Evolutionary conservation across 169 alveolate genomes (phyloP), one percentile per base, ranked within the genome.

Genomic region (Amoebophrya sp.): DNA sequence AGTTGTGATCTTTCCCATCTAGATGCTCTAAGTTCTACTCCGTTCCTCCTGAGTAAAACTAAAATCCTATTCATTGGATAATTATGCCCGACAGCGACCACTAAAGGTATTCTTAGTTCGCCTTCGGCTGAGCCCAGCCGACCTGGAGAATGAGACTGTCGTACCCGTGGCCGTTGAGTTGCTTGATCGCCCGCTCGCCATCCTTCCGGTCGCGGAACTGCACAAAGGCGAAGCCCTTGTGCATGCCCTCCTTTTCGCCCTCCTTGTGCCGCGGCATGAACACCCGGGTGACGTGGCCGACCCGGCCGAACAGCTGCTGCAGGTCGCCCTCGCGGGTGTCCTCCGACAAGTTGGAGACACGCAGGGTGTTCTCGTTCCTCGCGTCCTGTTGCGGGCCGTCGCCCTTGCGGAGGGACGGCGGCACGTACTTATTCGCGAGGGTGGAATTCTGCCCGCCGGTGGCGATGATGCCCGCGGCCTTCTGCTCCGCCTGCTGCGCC

Each of bases 81-180:
- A n/a, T n/a, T n/a, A n/a, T n/a, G n/a, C n/a, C n/a, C n/a, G n/a
- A n/a, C n/a, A n/a, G n/a, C n/a, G n/a, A n/a, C n/a, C n/a, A n/a
- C n/a, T n/a, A n/a, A n/a, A n/a, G n/a, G n/a, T n/a, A n/a, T n/a
- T n/a, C 66, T 47, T 47, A 47, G 18, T 47, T 47, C 29, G 66
- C 66, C 18, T 47, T 47, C 66, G 94, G 94, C 91, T 92, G 89
- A n/a, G 94, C 94, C 94, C 94, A 92, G 41, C 89, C 90, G 77
- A 92, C 94, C 93, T 91, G 83, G 92, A 92, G 89, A 91, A 92
- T 91, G 89, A 92, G 90, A 83, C 40, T 77, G 94, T 92, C 94
- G 66, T 92, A 91, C 90, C 94, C 94, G 33, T 92, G 94, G 29
- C 94, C 93, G 77, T 92, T 91, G 77, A 92, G 91, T 0, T 91